phyloP scores from a whole-genome alignment of 768 basidiomycete genomes.

The Termitomyces sp. region DNA sequence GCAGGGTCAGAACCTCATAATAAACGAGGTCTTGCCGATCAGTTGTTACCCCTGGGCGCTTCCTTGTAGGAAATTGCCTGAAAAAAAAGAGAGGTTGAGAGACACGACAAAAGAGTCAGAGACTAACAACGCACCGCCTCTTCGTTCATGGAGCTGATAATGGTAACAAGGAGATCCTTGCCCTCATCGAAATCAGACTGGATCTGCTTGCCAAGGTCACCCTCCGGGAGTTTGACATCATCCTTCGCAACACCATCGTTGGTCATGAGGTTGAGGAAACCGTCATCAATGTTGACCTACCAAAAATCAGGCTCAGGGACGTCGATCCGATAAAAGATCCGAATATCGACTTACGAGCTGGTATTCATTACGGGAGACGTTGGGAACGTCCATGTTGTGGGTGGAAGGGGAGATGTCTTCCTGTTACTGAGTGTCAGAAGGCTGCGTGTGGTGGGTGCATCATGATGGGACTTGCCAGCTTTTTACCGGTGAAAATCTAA shows the following conservation, averaged over 20 bases:
- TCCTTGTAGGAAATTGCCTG: constrained; percentile 87
- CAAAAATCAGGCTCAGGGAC: constrained; percentile 6
- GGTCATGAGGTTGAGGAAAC: constrained; percentile 93
- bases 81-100: constrained; percentile 1
- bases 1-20: neutral
- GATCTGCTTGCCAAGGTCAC: constrained; percentile 76
- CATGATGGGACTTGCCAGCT: constrained; percentile 64
- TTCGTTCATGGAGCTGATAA: constrained; percentile 89
- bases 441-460: neutral
- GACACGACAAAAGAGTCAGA: neutral
- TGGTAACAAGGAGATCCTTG: constrained; percentile 86
- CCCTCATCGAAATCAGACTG: constrained; percentile 71
- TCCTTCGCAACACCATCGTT: constrained; percentile 81
- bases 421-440: constrained; percentile 35
- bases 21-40: constrained; percentile 13
- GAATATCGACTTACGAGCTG: constrained; percentile 65
- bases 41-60: constrained; percentile 62
- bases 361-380: constrained; percentile 89
- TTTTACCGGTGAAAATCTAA: constrained; percentile 98
- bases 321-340: constrained; percentile 7
- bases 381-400: constrained; percentile 99
- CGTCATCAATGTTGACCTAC: constrained; percentile 89
- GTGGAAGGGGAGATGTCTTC: constrained; percentile 96
- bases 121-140: constrained; percentile 58
- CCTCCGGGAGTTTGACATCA: constrained; percentile 92